Evolutionary conservation across 305 asterid genomes (phyloP).

Genomic region (Rubia peregrina): DNA sequence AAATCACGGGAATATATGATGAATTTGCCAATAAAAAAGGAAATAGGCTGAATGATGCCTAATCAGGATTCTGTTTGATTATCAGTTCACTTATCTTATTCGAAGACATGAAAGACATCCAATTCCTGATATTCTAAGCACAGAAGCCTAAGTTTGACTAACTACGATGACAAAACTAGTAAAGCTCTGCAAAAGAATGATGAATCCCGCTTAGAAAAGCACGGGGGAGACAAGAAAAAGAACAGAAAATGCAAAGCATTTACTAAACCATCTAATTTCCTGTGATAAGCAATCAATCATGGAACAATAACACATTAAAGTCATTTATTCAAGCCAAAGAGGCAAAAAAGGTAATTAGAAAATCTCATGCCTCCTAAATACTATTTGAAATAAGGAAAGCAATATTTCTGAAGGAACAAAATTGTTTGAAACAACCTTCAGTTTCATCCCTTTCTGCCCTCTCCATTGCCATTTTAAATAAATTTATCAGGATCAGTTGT

Average conservation of each 20-base stretch:
- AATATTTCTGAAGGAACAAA: background rate
- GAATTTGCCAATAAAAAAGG: background rate
- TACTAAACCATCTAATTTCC: too few species aligned
- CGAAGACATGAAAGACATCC: too few species aligned
- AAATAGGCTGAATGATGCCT: too few species aligned
- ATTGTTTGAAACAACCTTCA: constrained; percentile 2
- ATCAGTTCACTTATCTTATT: too few species aligned
- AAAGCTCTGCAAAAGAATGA: background rate
- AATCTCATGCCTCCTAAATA: background rate
- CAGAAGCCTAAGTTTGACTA: background rate
- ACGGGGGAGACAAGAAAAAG: background rate
- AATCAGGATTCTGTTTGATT: too few species aligned
- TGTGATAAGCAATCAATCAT: too few species aligned
- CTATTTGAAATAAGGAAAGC: background rate
- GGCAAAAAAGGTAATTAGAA: too few species aligned
- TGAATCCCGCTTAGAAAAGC: background rate
- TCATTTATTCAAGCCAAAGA: too few species aligned
- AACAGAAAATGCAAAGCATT: background rate
- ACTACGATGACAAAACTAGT: background rate
- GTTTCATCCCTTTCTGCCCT: background rate
- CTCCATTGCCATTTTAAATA: background rate
- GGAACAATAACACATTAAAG: background rate
- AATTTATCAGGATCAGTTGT: background rate
- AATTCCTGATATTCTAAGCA: background rate
- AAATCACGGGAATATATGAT: background rate